Base-by-base conservation (phyloP, 495 filamentous ascomycete genomes). In the Acidiella bohemica region DNA sequence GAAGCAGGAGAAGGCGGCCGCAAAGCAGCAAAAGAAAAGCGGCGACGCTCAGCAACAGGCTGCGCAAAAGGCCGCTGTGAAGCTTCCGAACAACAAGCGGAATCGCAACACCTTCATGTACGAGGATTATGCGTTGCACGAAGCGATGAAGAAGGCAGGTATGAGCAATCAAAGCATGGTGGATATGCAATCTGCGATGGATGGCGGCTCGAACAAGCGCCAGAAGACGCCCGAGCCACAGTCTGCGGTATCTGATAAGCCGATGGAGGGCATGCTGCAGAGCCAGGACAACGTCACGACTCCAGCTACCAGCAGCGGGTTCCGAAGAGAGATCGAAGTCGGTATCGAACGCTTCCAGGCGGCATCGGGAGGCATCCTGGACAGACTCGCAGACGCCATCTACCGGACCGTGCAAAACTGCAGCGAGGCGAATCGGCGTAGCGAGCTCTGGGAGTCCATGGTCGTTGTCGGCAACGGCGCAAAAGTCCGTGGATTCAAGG, bases 391-490 rank as follows among this genome's bases (percentile, higher is more conserved):
- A 0, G 78, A 81, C 39, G 73, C 80, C 24, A 76, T 96, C 37
- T 82, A 94, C 60, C 74, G 77, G 23, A 75, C 80, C 0, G 78
- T 97, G 34, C 73, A 82, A 36, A 66, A 72, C 17, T 81, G 93
- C 28, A 75, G 76, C 36, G 82, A 93, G 32, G 71, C 78, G 20
- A 76, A 77, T 36, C 82, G 81, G 60, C 75, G 90, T 12, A 75
- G 77, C 23, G 75, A 82, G 25, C 76, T 92, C 12, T 97, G 90
- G 90, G 86, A 95, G 54, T 78, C 73, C 41, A 52, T 97, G 27
- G 73, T 92, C 44, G 76, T 97, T 32, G 75, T 92, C 32, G 90
- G 90, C 41, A 88, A 87, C 46, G 90, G 90, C 26, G 76, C 80
- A 31, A 81, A 75, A 51, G 70, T 95, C 33, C 73, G 77, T 63